Evolutionary conservation across 148 eudicot species (phyloP), one percentile per base, ranked within the genome.

Genomic region (Amaranthus cruentus): DNA sequence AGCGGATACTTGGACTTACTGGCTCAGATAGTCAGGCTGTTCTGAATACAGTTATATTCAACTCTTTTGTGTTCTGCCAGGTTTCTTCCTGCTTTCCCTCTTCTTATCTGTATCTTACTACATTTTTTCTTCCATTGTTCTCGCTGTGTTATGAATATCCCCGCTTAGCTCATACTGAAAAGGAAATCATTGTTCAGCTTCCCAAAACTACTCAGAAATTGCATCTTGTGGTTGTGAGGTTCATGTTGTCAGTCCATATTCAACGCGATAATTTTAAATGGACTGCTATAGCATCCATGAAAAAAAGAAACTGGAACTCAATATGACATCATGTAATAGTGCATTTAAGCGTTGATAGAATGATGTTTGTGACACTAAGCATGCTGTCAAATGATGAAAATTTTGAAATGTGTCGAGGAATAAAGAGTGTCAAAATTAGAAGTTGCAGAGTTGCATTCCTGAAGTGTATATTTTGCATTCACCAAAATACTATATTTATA

Each of bases 11-110:
- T 73, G 69, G 75, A 54, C 87, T 94, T 64, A 55, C 48, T 44
- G 95, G 93, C 55, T 75, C 92, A 18, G 88, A 88, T 82, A 81
- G 97, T 64, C 74, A 80, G 0, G 76, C 11, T 47, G 78, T 87
- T 76, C 86, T 86, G 66, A 83, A 86, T 62, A 93, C 98, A 46
- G 88, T 93, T 84, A 93, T 93, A 58, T 91, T 93, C 88, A 93
- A 93, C 81, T 78, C 97, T 73, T 93, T 93, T 46, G 98, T 93
- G 15, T 93, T 93, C 76, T 93, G 98, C 74, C 98, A 93, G 98
- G 98, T 93, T 62, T 49, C 63, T 58, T 76, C 55, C 68, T 47
- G 12, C n/a, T 67, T 59, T 77, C 71, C 1, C 73, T 49, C 18
- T 11, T 2, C 56, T 49, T 76, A 18, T 70, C n/a, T 18, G 38